Evolutionary conservation across 1,284 basidiomycete genomes (phyloP).

Genomic region (Leccinum pallidistipes): DNA sequence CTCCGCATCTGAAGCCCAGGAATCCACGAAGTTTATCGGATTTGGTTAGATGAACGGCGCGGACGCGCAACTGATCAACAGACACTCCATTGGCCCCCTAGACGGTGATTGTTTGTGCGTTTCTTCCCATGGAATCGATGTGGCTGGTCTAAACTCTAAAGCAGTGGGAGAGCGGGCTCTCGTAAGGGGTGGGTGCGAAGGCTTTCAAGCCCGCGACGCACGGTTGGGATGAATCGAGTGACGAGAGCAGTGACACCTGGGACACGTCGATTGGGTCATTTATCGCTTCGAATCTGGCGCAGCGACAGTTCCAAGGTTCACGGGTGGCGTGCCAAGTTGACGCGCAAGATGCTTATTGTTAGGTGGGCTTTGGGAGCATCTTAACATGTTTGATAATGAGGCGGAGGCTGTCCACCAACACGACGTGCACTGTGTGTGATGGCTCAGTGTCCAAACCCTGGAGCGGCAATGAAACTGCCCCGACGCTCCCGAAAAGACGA

Average conservation of each 20-base stretch:
- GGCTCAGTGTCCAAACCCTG: conserved; percentile 1
- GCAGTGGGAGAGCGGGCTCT: conserved; percentile 16
- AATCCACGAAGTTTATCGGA: conserved; percentile 8
- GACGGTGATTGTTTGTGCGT: conserved; percentile 5
- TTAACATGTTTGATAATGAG: not conserved
- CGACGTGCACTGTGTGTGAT: conserved; percentile 1
- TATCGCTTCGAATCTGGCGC: not conserved
- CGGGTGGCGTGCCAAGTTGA: not conserved
- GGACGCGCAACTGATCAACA: not conserved
- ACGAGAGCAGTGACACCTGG: not conserved
- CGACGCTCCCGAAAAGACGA: not conserved
- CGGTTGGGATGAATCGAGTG: not conserved
- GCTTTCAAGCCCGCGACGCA: not conserved
- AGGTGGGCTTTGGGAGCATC: not conserved
- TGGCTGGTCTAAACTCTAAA: conserved; percentile 17
- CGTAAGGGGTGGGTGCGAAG: conserved; percentile 20
- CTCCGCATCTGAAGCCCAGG: conserved; percentile 1
- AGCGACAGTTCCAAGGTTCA: not conserved
- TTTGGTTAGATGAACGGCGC: conserved; percentile 26
- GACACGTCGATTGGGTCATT: conserved; percentile 3
- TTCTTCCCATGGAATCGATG: conserved; percentile 21
- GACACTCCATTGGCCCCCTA: not conserved
- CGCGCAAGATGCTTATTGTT: not conserved
- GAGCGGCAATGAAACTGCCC: not conserved
- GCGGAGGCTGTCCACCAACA: conserved; percentile 6